These are phyloP conservation scores for Ammopiptanthus mongolicus DNA, from an alignment of 306 rosid genomes.

Conservation along the genomic window DNA sequence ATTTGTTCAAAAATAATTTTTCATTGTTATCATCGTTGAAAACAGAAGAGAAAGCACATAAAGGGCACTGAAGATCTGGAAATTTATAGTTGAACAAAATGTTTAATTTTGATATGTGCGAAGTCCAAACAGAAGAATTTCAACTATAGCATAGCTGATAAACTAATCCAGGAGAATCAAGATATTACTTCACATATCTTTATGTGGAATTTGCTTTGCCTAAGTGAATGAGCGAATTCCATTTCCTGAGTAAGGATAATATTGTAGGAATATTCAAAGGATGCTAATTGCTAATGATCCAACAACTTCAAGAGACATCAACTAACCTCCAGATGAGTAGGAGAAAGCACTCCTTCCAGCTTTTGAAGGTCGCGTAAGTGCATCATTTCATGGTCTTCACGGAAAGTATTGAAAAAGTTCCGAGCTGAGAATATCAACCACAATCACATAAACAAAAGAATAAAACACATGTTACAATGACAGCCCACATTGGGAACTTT, in stretches of 20 bases:
- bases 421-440: slow-evolving; percentile 56
- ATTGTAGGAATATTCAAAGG: background rate
- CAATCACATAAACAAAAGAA: slow-evolving; percentile 8
- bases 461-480: background rate
- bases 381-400: slow-evolving; percentile 93
- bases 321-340: slow-evolving; percentile 73
- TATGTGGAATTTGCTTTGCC: slow-evolving; percentile 85
- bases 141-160: background rate
- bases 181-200: slow-evolving; percentile 85
- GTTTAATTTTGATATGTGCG: background rate
- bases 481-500: background rate
- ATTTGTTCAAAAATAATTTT: background rate
- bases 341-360: slow-evolving; percentile 95
- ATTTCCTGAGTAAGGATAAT: slow-evolving; percentile 61
- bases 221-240: slow-evolving; percentile 92
- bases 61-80: background rate
- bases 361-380: slow-evolving; percentile 82
- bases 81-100: background rate
- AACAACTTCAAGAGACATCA: slow-evolving; percentile 1
- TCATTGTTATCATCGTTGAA: background rate
- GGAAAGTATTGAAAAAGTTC: slow-evolving; percentile 66
- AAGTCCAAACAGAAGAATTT: background rate
- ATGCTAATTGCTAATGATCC: background rate
- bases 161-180: slow-evolving; percentile 16
- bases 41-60: background rate